These are phyloP conservation scores for Omphalotus guepiniiformis DNA, from an alignment of 768 basidiomycete genomes.

Conservation along the genomic window DNA sequence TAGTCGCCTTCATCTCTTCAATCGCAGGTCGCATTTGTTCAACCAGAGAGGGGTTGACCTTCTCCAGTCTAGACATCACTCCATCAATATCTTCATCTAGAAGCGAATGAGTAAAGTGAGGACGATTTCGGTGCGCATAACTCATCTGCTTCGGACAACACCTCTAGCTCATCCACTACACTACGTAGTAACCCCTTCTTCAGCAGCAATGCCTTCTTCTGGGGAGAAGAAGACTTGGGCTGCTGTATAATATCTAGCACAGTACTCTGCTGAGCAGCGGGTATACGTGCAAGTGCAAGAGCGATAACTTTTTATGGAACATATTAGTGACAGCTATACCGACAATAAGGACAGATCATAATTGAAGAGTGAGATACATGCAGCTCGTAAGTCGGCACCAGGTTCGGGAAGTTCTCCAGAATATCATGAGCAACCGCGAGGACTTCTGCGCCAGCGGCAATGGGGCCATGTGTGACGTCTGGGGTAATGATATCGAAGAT, in stretches of 20 bases:
- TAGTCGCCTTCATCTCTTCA: conserved; percentile 59
- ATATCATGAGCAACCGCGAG: conserved; percentile 65
- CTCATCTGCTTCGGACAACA: conserved; percentile 58
- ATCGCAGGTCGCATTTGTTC: conserved; percentile 45
- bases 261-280: conserved; percentile 47
- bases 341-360: conserved; percentile 28
- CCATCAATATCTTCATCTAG: conserved; percentile 62
- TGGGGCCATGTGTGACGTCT: conserved; percentile 57
- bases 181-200: conserved; percentile 68
- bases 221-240: conserved; percentile 57
- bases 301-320: conserved; percentile 55
- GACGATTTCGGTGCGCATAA: neutral
- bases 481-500: conserved; percentile 82
- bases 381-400: conserved; percentile 65
- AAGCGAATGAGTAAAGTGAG: neutral
- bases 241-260: conserved; percentile 65
- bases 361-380: conserved; percentile 76
- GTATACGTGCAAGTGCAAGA: conserved; percentile 55
- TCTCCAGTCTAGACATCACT: conserved; percentile 53
- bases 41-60: conserved; percentile 49
- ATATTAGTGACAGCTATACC: conserved; percentile 1
- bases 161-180: conserved; percentile 71
- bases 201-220: conserved; percentile 64
- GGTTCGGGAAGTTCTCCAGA: conserved; percentile 68
- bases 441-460: conserved; percentile 71